A percentile compares a stretch with the other conserved stretches of the same genome.
These are phyloP conservation scores for Amanita polypyramis DNA, from an alignment of 768 basidiomycete species.

Conservation along the genomic window DNA sequence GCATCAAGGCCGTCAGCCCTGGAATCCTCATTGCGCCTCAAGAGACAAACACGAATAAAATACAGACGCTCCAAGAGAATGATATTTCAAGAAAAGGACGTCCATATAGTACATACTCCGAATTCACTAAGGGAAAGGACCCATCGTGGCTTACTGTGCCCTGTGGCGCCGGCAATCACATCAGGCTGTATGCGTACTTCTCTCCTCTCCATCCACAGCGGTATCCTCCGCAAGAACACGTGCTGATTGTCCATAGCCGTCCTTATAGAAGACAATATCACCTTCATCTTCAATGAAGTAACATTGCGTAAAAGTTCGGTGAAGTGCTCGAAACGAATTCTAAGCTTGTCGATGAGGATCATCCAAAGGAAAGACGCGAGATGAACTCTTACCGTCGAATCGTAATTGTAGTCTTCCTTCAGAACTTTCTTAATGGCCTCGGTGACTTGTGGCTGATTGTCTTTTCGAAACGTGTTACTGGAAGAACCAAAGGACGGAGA, in stretches of 20 bases:
- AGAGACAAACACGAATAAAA: too few species aligned
- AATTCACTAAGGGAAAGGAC: too few species aligned
- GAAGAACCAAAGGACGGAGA: background rate
- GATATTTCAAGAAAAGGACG: too few species aligned
- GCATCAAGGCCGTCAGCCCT: background rate
- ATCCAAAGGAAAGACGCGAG: background rate
- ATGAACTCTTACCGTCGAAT: slow-evolving; percentile 37
- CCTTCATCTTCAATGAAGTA: slow-evolving; percentile 56
- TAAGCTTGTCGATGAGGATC: slow-evolving; percentile 13
- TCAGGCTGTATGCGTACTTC: background rate
- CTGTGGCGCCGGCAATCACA: background rate
- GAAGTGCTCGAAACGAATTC: slow-evolving; percentile 50
- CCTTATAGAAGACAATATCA: slow-evolving; percentile 52
- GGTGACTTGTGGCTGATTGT: slow-evolving; percentile 50
- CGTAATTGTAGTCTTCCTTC: slow-evolving; percentile 49
- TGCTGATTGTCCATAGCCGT: slow-evolving; percentile 32
- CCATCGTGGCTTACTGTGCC: too few species aligned
- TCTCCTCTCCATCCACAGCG: background rate
- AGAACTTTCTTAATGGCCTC: slow-evolving; percentile 41
- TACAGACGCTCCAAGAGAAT: too few species aligned
- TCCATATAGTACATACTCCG: too few species aligned
- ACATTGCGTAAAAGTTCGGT: slow-evolving; percentile 50
- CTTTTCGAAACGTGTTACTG: slow-evolving; percentile 17
- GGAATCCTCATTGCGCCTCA: background rate
- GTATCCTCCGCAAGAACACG: slow-evolving; percentile 20